Evolutionary conservation across 2,329 filamentous ascomycete genomes (phyloP).

Genomic region (Pyricularia sp.): DNA sequence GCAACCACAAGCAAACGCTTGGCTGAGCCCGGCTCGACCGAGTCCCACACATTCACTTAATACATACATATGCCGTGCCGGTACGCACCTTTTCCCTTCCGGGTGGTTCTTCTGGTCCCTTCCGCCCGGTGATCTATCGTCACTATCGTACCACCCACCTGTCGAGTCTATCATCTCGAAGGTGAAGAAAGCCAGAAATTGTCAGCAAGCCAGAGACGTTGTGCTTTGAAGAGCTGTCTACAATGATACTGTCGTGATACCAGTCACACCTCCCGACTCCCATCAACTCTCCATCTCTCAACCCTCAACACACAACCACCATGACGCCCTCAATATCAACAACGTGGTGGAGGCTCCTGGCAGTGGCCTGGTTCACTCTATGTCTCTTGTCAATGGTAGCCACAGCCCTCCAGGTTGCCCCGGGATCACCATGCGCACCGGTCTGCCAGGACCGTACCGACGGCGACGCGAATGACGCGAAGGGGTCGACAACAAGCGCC

Average conservation of each 20-base stretch:
- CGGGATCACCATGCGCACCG: constrained; percentile 39
- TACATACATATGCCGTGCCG: background rate
- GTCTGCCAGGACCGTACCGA: constrained; percentile 32
- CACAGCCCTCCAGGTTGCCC: constrained; percentile 34
- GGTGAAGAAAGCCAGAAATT: background rate
- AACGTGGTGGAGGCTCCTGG: constrained; percentile 7
- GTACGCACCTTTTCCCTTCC: background rate
- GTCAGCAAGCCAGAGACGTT: background rate
- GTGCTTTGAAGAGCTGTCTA: background rate
- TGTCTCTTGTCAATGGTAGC: background rate
- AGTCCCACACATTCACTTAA: background rate
- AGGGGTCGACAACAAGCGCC: constrained; percentile 29
- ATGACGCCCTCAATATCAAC: constrained; percentile 1
- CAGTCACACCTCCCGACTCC: background rate
- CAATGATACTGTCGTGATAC: background rate
- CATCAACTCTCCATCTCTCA: background rate
- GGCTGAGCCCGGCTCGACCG: background rate
- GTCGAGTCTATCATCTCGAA: background rate
- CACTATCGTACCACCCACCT: background rate
- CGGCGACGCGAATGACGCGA: constrained; percentile 22
- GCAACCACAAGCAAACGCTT: background rate
- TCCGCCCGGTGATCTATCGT: constrained; percentile 3
- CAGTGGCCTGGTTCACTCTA: constrained; percentile 11
- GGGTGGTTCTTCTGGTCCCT: constrained; percentile 2
- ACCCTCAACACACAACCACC: background rate